Conservation (phyloP, 208 protist species). For the Trypanosoma grayi region DNA sequence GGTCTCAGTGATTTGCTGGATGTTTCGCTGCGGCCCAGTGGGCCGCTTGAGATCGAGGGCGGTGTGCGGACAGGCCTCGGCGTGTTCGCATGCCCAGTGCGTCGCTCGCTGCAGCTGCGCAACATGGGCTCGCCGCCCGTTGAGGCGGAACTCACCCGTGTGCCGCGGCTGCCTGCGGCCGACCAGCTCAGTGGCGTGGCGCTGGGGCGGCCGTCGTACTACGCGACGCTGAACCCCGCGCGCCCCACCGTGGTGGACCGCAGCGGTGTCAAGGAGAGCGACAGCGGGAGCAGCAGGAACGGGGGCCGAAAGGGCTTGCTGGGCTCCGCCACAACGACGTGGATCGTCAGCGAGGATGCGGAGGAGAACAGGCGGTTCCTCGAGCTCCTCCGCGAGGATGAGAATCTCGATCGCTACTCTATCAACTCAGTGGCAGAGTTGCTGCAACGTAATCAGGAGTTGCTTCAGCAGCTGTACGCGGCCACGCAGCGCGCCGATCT, state of each 20-base stretch:
- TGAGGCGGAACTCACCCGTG: conserved; percentile 18
- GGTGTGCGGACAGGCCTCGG: conserved; percentile 26
- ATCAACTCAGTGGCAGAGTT: conserved; percentile 66
- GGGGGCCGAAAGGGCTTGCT: conserved; percentile 7
- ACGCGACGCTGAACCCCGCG: conserved; percentile 31
- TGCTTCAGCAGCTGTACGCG: conserved; percentile 66
- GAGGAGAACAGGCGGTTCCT: conserved; percentile 37
- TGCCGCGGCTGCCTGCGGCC: conserved; percentile 40
- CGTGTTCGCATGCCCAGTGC: conserved; percentile 20
- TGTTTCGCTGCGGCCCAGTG: conserved; percentile 2
- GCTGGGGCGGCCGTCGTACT: conserved; percentile 46
- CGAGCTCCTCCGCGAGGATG: conserved; percentile 53
- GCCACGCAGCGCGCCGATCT: conserved; percentile 32
- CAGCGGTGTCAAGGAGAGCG: background rate
- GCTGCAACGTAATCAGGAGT: conserved; percentile 73
- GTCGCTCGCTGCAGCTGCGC: background rate
- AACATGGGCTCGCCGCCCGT: conserved; percentile 23
- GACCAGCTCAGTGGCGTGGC: conserved; percentile 63
- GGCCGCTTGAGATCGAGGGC: conserved; percentile 30
- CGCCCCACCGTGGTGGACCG: conserved; percentile 4
- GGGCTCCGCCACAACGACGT: background rate
- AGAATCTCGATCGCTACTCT: conserved; percentile 59
- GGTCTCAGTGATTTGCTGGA: conserved; percentile 11
- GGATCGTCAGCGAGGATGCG: conserved; percentile 28
- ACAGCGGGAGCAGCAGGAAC: conserved; percentile 9